phyloP scores from a whole-genome alignment of 192 early-diverging fungal species.

The Linnemannia exigua region DNA sequence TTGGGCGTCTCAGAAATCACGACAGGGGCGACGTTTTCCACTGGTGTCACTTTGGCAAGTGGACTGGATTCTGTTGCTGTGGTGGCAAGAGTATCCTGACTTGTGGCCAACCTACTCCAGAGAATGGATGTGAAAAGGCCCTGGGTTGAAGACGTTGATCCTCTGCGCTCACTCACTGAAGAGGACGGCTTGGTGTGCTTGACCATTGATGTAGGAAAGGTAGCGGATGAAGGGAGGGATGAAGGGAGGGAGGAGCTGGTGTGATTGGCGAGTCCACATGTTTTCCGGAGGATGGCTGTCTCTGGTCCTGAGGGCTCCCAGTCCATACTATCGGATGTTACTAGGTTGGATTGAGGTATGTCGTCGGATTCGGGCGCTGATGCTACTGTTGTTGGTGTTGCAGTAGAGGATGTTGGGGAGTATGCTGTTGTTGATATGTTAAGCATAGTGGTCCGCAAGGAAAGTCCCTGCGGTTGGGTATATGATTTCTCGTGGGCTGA shows the following conservation, averaged over 20 bases:
- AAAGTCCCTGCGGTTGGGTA: slow-evolving; percentile 3
- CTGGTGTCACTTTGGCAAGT: background rate
- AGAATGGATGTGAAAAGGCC: slow-evolving; percentile 17
- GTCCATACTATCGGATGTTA: slow-evolving; percentile 17
- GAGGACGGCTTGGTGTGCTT: slow-evolving; percentile 19
- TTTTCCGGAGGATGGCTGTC: slow-evolving; percentile 5
- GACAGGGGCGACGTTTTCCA: background rate
- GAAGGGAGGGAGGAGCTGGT: slow-evolving; percentile 23
- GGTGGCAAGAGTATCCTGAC: slow-evolving; percentile 13
- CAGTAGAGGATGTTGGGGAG: background rate
- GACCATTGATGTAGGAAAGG: slow-evolving; percentile 26
- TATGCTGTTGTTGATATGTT: background rate
- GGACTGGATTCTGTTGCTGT: background rate
- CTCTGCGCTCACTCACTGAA: slow-evolving; percentile 18
- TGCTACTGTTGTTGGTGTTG: background rate
- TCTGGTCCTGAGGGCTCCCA: slow-evolving; percentile 52
- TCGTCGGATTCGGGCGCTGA: background rate
- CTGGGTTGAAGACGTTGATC: slow-evolving; percentile 24
- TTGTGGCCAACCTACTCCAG: slow-evolving; percentile 26
- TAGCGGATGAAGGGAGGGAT: slow-evolving; percentile 28
- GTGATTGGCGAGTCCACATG: background rate
- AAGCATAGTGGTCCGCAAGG: background rate
- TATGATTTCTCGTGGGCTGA: slow-evolving; percentile 16
- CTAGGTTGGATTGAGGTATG: background rate
- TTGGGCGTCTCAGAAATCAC: background rate